Conservation (phyloP, 345 rosid genomes). For the Toxicodendron radicans region DNA sequence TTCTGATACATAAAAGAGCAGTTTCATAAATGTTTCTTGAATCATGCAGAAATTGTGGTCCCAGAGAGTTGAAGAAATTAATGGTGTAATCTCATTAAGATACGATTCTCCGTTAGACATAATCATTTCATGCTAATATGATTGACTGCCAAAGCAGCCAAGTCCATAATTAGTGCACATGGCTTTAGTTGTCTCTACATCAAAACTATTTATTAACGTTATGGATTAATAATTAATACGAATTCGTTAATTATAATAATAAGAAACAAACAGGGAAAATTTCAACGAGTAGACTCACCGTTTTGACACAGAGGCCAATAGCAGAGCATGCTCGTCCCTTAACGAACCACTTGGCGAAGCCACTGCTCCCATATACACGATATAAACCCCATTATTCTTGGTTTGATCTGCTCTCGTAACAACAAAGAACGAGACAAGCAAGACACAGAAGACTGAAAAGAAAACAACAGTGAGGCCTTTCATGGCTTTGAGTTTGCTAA, state of each 20-base stretch:
- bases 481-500: conserved; percentile 31
- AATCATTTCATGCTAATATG: neutral
- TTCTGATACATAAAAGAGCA: no score
- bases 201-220: no score
- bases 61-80: no score
- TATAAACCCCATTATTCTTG: conserved; percentile 48
- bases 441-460: conserved; percentile 19
- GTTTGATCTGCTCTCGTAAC: conserved; percentile 22
- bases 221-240: neutral
- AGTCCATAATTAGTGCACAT: no score
- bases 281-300: conserved; percentile 21
- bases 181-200: no score
- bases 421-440: conserved; percentile 19
- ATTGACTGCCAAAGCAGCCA: neutral
- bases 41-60: neutral
- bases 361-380: conserved; percentile 72
- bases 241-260: no score
- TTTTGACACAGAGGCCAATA: conserved; percentile 48
- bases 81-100: no score
- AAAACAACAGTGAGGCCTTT: conserved; percentile 23
- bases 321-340: conserved; percentile 35
- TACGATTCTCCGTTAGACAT: no score
- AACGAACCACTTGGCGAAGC: conserved; percentile 37
- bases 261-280: neutral
- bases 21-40: neutral